Percentiles rank a stretch among this genome's conserved stretches.
Conservation (phyloP, 148 eudicot species). For the Cornus suecica region DNA sequence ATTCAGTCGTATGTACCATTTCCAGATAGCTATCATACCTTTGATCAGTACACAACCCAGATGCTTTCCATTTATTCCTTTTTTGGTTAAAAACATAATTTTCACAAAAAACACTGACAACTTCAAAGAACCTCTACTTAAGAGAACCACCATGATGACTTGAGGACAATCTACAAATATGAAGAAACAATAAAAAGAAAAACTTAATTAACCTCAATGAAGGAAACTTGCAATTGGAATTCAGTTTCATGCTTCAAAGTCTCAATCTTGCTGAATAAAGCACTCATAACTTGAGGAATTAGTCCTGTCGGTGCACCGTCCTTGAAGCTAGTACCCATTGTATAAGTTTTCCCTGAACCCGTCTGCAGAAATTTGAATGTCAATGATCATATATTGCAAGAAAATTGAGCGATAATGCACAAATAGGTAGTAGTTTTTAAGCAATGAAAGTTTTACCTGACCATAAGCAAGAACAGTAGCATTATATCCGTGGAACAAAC, state of each 20-base stretch:
- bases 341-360: conserved; percentile 99
- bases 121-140: not conserved
- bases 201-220: conserved; percentile 72
- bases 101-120: not conserved
- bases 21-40: not conserved
- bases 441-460: conserved; percentile 50
- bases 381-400: conserved; percentile 1
- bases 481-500: conserved; percentile 97
- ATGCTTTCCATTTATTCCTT: not conserved
- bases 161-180: not conserved
- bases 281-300: conserved; percentile 85
- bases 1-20: not conserved
- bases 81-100: not conserved
- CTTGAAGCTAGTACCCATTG: conserved; percentile 90
- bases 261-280: conserved; percentile 79
- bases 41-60: not conserved
- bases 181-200: not conserved
- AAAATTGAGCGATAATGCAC: conserved; percentile 2
- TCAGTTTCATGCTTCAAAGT: conserved; percentile 66
- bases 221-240: conserved; percentile 91
- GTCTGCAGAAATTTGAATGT: conserved; percentile 59
- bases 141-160: not conserved
- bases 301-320: conserved; percentile 74
- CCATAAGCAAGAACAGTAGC: conserved; percentile 99
- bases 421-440: not conserved